Conservation (phyloP, 2,329 filamentous ascomycete genomes). For the Aureobasidium leucospermi region DNA sequence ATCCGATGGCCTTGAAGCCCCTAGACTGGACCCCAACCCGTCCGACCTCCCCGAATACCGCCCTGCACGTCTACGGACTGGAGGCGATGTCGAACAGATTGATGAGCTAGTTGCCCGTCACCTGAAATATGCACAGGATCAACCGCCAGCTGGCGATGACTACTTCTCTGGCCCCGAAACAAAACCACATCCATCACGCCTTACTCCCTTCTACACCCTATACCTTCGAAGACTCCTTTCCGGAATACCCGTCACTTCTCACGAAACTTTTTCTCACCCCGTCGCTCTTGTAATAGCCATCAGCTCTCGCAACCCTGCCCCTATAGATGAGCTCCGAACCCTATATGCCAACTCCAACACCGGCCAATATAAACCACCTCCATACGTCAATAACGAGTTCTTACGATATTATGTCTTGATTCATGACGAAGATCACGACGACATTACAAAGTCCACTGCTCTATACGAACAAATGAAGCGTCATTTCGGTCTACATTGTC, state of each 20-base stretch:
- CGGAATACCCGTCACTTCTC: constrained; percentile 66
- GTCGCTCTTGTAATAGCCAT: constrained; percentile 93
- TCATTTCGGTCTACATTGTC: constrained; percentile 93
- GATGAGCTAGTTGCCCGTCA: constrained; percentile 77
- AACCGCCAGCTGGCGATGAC: constrained; percentile 29
- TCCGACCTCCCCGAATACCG: constrained; percentile 26
- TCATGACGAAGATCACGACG: constrained; percentile 91
- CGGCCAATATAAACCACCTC: constrained; percentile 64
- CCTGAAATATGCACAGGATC: constrained; percentile 63
- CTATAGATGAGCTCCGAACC: constrained; percentile 78
- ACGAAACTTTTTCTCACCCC: constrained; percentile 91
- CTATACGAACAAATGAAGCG: constrained; percentile 98
- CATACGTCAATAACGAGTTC: constrained; percentile 87
- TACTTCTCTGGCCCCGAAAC: constrained; percentile 35
- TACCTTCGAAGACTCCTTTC: constrained; percentile 81
- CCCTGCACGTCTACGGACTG: constrained; percentile 34
- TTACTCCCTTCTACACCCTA: constrained; percentile 62
- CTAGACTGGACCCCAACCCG: constrained; percentile 24
- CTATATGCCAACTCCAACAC: constrained; percentile 80
- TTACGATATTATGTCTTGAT: constrained; percentile 93
- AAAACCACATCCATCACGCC: constrained; percentile 20
- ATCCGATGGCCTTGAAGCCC: constrained; percentile 43
- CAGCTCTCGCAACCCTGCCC: constrained; percentile 74
- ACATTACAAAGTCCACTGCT: constrained; percentile 80
- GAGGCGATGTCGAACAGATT: constrained; percentile 57